A percentile compares a stretch with the other conserved stretches of the same genome.
These are phyloP conservation scores for Phytophthora cryptogea DNA, from an alignment of 352 stramenopile genomes.

Conservation along the genomic window DNA sequence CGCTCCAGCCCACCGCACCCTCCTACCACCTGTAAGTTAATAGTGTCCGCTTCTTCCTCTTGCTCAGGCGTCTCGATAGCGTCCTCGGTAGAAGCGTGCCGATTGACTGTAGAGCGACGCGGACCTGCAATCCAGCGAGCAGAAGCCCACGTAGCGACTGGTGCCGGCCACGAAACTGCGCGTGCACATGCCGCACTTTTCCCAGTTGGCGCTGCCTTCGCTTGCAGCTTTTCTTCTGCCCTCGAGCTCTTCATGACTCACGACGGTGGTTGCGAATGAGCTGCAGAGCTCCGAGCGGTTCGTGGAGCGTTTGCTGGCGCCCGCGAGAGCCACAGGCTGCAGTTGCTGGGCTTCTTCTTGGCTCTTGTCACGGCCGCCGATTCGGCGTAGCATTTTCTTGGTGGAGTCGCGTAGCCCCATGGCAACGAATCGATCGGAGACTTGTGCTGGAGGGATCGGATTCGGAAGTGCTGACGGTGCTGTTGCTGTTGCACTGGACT, in stretches of 20 bases:
- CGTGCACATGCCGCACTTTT: slow-evolving; percentile 60
- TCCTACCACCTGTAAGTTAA: slow-evolving; percentile 23
- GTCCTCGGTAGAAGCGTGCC: slow-evolving; percentile 34
- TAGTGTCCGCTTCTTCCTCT: slow-evolving; percentile 11
- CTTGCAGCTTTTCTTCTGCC: slow-evolving; percentile 58
- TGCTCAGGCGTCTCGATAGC: slow-evolving; percentile 34
- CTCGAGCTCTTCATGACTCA: slow-evolving; percentile 43
- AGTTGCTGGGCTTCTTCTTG: slow-evolving; percentile 64
- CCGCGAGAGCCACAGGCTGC: slow-evolving; percentile 67
- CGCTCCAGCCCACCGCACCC: background rate
- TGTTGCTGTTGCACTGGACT: slow-evolving; percentile 19
- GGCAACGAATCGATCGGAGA: background rate
- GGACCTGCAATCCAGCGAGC: slow-evolving; percentile 82
- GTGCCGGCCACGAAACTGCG: slow-evolving; percentile 59
- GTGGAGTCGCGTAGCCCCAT: slow-evolving; percentile 59
- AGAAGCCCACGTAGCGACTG: slow-evolving; percentile 63
- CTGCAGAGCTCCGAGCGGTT: slow-evolving; percentile 62
- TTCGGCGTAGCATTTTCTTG: slow-evolving; percentile 49
- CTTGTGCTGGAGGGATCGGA: slow-evolving; percentile 10
- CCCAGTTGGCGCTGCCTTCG: slow-evolving; percentile 45
- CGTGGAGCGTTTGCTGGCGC: slow-evolving; percentile 59
- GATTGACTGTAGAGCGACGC: slow-evolving; percentile 56
- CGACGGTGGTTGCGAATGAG: slow-evolving; percentile 56
- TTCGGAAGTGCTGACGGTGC: slow-evolving; percentile 7
- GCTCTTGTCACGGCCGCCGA: slow-evolving; percentile 52